These are phyloP conservation scores for Lophium mytilinum DNA, from an alignment of 495 filamentous ascomycete genomes.

Conservation along the genomic window DNA sequence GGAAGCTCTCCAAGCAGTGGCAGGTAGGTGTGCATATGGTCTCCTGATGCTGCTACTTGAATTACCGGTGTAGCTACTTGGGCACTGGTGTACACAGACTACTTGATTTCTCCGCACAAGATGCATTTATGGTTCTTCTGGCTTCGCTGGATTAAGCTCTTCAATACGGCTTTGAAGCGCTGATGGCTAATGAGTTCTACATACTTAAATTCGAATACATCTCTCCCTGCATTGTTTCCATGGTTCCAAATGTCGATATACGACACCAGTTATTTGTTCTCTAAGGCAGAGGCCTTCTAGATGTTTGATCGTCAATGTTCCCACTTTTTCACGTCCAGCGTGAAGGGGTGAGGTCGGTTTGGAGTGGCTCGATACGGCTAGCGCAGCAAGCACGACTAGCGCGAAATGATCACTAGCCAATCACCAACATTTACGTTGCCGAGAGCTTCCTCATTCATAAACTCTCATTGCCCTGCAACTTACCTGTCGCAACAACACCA, in stretches of 20 bases:
- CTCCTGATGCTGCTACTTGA: slow-evolving; percentile 57
- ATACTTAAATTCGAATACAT: slow-evolving; percentile 43
- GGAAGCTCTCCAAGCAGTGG: too few relatives aligned
- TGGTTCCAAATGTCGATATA: slow-evolving; percentile 47
- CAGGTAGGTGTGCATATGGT: slow-evolving; percentile 54
- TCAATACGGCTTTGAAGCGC: slow-evolving; percentile 57
- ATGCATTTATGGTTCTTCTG: slow-evolving; percentile 81
- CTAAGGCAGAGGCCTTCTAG: slow-evolving; percentile 50
- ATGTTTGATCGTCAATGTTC: slow-evolving; percentile 40
- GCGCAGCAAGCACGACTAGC: too few relatives aligned
- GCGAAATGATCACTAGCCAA: too few relatives aligned
- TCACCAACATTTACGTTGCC: too few relatives aligned
- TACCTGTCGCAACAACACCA: too few relatives aligned
- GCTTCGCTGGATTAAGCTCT: slow-evolving; percentile 71
- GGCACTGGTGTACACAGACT: slow-evolving; percentile 74
- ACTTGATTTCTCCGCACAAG: slow-evolving; percentile 58
- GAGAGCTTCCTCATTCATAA: too few relatives aligned
- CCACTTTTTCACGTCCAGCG: too few relatives aligned
- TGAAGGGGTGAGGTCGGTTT: too few relatives aligned
- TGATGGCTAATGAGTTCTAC: slow-evolving; percentile 49
- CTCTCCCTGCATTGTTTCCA: slow-evolving; percentile 41
- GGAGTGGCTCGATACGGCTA: too few relatives aligned
- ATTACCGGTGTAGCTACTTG: slow-evolving; percentile 57
- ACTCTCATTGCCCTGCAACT: too few relatives aligned
- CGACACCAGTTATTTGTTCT: slow-evolving; percentile 50